Evolutionary conservation across 2,329 filamentous ascomycete species (phyloP).

Genomic region (Sporothrix mexicana): DNA sequence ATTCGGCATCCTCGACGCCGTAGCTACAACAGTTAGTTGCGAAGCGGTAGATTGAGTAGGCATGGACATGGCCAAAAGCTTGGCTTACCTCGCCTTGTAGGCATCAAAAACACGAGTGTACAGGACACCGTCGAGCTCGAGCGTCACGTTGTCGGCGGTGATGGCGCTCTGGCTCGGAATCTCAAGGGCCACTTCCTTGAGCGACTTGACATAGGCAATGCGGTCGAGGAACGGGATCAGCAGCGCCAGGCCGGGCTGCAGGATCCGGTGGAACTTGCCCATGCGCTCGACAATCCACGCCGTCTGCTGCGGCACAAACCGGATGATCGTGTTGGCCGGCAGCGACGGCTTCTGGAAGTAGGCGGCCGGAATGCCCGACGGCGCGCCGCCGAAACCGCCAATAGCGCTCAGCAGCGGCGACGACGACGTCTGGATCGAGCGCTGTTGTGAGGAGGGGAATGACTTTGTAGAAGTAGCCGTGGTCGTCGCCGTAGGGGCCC

Average conservation of each 20-base stretch:
- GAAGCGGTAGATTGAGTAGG: neutral
- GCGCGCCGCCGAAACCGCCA: conserved; percentile 36
- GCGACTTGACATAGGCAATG: conserved; percentile 95
- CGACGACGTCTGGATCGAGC: conserved; percentile 39
- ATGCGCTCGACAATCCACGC: conserved; percentile 99
- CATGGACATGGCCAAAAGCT: neutral
- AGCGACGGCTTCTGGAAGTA: conserved; percentile 79
- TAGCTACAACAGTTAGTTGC: conserved; percentile 64
- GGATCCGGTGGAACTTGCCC: conserved; percentile 94
- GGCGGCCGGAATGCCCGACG: conserved; percentile 59
- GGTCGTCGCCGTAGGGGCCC: neutral
- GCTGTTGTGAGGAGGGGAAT: conserved; percentile 27
- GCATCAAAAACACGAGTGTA: conserved; percentile 97
- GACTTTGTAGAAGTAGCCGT: neutral
- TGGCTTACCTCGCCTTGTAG: conserved; percentile 74
- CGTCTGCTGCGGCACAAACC: conserved; percentile 98
- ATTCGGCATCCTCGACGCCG: conserved; percentile 97
- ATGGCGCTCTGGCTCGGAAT: conserved; percentile 98
- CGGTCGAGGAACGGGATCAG: conserved; percentile 90
- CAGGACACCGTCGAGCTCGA: conserved; percentile 93
- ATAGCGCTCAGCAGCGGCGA: conserved; percentile 43
- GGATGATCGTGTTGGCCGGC: conserved; percentile 91
- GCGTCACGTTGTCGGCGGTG: conserved; percentile 96
- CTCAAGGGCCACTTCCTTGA: conserved; percentile 96
- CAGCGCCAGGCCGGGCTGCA: conserved; percentile 89